Evolutionary conservation across 192 early-diverging fungal species (phyloP), one percentile per base, ranked within the genome.

Genomic region (Thoreauomyces humboldtii): DNA sequence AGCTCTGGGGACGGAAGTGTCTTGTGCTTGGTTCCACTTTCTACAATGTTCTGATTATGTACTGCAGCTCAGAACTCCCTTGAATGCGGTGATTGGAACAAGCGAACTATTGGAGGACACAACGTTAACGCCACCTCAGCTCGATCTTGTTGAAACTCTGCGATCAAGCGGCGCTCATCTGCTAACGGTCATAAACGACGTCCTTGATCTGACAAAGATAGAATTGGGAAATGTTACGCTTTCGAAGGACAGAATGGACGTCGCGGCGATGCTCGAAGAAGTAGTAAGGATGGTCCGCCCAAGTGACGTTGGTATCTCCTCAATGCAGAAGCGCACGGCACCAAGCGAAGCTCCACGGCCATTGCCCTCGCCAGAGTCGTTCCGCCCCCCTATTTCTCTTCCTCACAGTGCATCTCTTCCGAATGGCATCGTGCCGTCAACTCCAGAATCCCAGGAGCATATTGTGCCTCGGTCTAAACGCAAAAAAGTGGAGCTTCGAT

Each of bases 201-300:
- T 55, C 2, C 28, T 65, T 2, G 63, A 65, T 37, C 14, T 65
- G 33, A 43, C 63, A 2, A 65, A 65, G 33, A 65, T 65, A 28
- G 63, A 65, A 28, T 7, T 42, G 2, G 63, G 63, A 2, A 42
- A 14, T n/a, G 28, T 65, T 17, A 53, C 51, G 35, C 63, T 65
- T 1, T 31, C 15, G 1, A 17, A 19, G 7, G 32, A 36, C 7
- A 2, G 25, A 4, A 17, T 65, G 2, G 24, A 53, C 25, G 53
- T 65, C 7, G 31, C 9, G 6, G 52, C 35, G 14, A 7, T 65
- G 5, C 15, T 65, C 3, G 52, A 53, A 11, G 63, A 65, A 22
- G 63, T 51, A 2, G 42, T 45, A 1, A 41, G 56, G 17, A 31
- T 65, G 5, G 34, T 63, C 2, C 2, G 47, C 12, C 61, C 61